Percentiles rank a stretch among this genome's conserved stretches.
phyloP scores from a whole-genome alignment of 1,139 yeast genomes.

The Taphrina pruni region DNA sequence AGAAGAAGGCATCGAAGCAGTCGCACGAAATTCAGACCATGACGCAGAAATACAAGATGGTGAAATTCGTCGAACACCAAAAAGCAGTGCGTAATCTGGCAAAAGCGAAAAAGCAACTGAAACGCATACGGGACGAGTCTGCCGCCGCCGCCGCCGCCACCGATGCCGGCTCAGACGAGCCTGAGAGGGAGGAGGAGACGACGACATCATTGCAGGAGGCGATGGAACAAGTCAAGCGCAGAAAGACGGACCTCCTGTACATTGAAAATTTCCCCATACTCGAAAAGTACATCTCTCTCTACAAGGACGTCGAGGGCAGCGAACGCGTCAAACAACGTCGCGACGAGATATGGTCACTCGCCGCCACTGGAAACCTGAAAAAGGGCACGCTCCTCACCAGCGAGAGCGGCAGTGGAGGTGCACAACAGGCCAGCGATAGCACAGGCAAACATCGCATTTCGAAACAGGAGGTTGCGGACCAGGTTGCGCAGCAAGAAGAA shows the following conservation, averaged over 20 bases:
- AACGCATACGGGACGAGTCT: background rate
- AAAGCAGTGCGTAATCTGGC: conserved; percentile 76
- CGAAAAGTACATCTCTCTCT: conserved; percentile 43
- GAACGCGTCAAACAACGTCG: conserved; percentile 12
- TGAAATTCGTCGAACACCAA: conserved; percentile 86
- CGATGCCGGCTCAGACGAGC: background rate
- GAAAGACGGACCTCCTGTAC: conserved; percentile 41
- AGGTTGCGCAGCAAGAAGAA: background rate
- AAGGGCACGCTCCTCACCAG: conserved; percentile 1
- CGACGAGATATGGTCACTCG: conserved; percentile 23
- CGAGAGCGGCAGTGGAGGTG: background rate
- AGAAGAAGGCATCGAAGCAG: conserved; percentile 63
- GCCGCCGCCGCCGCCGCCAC: background rate
- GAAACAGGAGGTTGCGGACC: background rate
- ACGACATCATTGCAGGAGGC: background rate
- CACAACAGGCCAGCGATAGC: too few relatives aligned
- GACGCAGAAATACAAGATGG: conserved; percentile 90
- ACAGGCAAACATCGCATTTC: too few relatives aligned
- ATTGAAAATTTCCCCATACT: conserved; percentile 39
- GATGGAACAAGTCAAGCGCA: conserved; percentile 25
- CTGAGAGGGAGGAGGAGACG: conserved; percentile 31
- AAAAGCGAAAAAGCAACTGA: conserved; percentile 60
- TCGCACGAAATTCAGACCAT: conserved; percentile 62
- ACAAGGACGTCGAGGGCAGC: conserved; percentile 31
- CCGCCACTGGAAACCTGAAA: conserved; percentile 13